These are phyloP conservation scores for Phanerochaete sordida DNA, from an alignment of 768 basidiomycete genomes.

Conservation along the genomic window DNA sequence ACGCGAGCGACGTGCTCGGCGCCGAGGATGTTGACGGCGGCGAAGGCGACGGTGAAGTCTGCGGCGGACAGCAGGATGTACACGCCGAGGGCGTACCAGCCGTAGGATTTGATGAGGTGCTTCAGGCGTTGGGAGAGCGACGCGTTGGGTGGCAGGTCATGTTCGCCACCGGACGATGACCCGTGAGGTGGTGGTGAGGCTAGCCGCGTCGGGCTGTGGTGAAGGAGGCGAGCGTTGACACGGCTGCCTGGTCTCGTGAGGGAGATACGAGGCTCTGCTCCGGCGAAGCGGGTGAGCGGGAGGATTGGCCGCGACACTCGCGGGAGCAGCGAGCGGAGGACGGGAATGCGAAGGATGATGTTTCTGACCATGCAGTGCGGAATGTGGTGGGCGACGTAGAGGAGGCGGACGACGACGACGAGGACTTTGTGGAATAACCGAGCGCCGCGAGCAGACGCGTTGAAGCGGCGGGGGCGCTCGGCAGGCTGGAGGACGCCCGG, in stretches of 20 bases:
- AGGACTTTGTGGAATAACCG: not conserved
- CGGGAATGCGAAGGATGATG: constrained; percentile 41
- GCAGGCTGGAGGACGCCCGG: not conserved
- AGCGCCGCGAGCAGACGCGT: not conserved
- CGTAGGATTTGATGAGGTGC: constrained; percentile 86
- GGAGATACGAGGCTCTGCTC: constrained; percentile 25
- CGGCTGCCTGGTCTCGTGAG: constrained; percentile 28
- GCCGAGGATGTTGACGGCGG: constrained; percentile 81
- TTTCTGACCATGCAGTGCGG: constrained; percentile 20
- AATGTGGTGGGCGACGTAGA: not conserved
- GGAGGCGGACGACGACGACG: not conserved
- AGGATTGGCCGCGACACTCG: constrained; percentile 43
- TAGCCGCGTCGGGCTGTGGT: constrained; percentile 45
- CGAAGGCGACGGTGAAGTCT: constrained; percentile 85
- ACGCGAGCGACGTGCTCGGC: constrained; percentile 82
- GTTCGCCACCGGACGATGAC: constrained; percentile 25
- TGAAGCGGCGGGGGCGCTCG: not conserved
- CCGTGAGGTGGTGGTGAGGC: constrained; percentile 30
- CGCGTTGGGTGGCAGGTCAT: constrained; percentile 42
- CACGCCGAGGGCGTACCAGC: constrained; percentile 93
- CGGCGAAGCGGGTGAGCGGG: constrained; percentile 41
- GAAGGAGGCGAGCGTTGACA: constrained; percentile 43
- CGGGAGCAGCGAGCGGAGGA: constrained; percentile 43
- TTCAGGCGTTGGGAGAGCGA: constrained; percentile 71
- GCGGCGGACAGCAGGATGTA: constrained; percentile 70